Evolutionary conservation across 1,139 yeast genomes (phyloP).

Genomic region (Lodderomyces parapsilosis): DNA sequence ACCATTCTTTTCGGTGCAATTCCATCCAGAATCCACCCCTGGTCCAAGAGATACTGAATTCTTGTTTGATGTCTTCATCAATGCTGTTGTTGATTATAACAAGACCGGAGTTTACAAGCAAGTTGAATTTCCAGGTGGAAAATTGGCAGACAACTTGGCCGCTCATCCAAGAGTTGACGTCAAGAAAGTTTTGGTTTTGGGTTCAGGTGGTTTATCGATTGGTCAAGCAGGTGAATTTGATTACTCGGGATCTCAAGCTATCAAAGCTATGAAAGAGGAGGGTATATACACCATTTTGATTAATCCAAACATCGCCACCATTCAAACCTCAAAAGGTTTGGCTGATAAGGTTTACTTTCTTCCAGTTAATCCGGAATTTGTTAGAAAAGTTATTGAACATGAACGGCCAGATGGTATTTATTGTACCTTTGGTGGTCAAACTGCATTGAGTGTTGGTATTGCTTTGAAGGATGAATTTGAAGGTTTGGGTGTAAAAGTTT

Average conservation of each 20-base stretch:
- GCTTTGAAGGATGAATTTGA: conserved; percentile 94
- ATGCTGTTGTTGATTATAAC: conserved; percentile 68
- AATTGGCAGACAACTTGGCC: conserved; percentile 36
- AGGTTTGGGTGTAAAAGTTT: conserved; percentile 84
- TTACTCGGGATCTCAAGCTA: conserved; percentile 95
- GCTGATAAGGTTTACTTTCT: conserved; percentile 97
- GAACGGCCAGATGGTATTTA: conserved; percentile 98
- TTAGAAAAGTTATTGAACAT: conserved; percentile 88
- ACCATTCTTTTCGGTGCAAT: conserved; percentile 98
- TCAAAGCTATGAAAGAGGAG: conserved; percentile 94
- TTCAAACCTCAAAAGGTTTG: conserved; percentile 95
- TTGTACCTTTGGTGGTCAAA: conserved; percentile 98
- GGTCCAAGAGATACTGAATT: conserved; percentile 99
- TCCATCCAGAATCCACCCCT: conserved; percentile 99
- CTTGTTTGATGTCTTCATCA: conserved; percentile 88
- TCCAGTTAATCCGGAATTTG: conserved; percentile 96
- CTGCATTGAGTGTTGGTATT: conserved; percentile 95
- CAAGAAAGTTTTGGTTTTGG: conserved; percentile 92
- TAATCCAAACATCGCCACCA: conserved; percentile 97
- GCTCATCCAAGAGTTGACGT: conserved; percentile 58
- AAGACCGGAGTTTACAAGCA: conserved; percentile 59
- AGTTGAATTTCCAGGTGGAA: conserved; percentile 74
- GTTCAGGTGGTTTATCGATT: conserved; percentile 97
- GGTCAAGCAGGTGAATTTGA: conserved; percentile 99
- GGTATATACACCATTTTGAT: conserved; percentile 93